A percentile compares a stretch with the other conserved stretches of the same genome.
These are phyloP conservation scores for Talaromyces sp. DNA, from an alignment of 2,329 filamentous ascomycete genomes.

Conservation along the genomic window DNA sequence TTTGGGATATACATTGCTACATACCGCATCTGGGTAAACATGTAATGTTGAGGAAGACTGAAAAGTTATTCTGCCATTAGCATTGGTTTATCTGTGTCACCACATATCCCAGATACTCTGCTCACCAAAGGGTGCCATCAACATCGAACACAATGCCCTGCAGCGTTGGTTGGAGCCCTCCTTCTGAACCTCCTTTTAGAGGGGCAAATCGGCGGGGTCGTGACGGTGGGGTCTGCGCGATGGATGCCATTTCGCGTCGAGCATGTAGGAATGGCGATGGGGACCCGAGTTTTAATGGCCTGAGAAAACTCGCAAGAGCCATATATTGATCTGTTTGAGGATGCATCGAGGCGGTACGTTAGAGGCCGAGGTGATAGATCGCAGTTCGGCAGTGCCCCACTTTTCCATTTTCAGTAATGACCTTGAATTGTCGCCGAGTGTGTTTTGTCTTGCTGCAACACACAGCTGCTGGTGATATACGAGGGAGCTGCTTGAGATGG, in stretches of 20 bases:
- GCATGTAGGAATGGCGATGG: background rate
- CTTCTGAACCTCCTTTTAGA: slow-evolving; percentile 30
- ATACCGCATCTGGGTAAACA: slow-evolving; percentile 83
- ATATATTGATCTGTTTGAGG: background rate
- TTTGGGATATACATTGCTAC: background rate
- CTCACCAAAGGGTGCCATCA: slow-evolving; percentile 87
- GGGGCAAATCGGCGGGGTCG: slow-evolving; percentile 46
- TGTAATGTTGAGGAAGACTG: slow-evolving; percentile 87
- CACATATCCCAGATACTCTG: slow-evolving; percentile 26
- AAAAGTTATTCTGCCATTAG: background rate
- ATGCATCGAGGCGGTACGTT: background rate
- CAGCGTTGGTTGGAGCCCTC: slow-evolving; percentile 36
- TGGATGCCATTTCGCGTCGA: slow-evolving; percentile 19
- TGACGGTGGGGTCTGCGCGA: slow-evolving; percentile 15
- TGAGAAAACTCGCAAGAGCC: background rate
- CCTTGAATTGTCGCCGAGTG: background rate
- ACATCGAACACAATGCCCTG: slow-evolving; percentile 78
- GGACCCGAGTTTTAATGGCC: background rate
- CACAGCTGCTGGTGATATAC: background rate
- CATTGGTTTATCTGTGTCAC: background rate
- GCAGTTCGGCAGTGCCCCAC: background rate
- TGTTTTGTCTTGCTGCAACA: background rate
- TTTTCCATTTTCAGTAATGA: slow-evolving; percentile 3
- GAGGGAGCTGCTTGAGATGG: background rate
- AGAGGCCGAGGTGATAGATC: background rate